A percentile compares a stretch with the other conserved stretches of the same genome.
phyloP scores from a whole-genome alignment of 345 rosid genomes.

The Acer yangbiense region DNA sequence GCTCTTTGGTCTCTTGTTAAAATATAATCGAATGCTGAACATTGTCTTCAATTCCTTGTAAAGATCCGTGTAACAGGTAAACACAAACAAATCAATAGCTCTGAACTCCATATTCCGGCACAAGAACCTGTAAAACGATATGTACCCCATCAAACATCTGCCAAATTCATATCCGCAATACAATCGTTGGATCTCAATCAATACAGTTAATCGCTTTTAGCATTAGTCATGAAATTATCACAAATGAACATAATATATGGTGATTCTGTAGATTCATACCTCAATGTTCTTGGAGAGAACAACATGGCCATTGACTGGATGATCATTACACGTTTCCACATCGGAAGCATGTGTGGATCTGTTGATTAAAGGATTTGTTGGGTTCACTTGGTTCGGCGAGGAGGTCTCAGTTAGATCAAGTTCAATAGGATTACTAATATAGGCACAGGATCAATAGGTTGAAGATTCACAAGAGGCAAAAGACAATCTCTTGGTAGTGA shows the following conservation, averaged over 20 bases:
- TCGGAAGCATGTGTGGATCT: too few species aligned
- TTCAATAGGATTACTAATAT: not conserved
- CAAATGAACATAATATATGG: too few species aligned
- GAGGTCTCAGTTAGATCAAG: not conserved
- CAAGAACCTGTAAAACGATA: not conserved
- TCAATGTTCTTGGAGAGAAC: not conserved
- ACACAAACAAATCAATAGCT: not conserved
- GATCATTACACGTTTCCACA: too few species aligned
- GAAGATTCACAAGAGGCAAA: not conserved
- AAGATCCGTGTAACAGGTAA: not conserved
- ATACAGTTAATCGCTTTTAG: too few species aligned
- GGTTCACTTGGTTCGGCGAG: not conserved
- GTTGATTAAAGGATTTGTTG: not conserved
- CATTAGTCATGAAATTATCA: too few species aligned
- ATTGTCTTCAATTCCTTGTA: not conserved
- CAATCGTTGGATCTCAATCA: too few species aligned
- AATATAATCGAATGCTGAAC: not conserved
- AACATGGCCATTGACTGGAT: not conserved
- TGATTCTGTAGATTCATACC: not conserved
- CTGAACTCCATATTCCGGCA: not conserved
- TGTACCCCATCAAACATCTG: not conserved
- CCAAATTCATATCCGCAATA: not conserved
- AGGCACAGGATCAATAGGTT: not conserved
- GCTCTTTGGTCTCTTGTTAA: conserved; percentile 3
- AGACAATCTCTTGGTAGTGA: not conserved